Percentiles rank a stretch among this genome's conserved stretches.
Conservation (phyloP, 805 yeast genomes). For the Kregervanrija fluxuum region DNA sequence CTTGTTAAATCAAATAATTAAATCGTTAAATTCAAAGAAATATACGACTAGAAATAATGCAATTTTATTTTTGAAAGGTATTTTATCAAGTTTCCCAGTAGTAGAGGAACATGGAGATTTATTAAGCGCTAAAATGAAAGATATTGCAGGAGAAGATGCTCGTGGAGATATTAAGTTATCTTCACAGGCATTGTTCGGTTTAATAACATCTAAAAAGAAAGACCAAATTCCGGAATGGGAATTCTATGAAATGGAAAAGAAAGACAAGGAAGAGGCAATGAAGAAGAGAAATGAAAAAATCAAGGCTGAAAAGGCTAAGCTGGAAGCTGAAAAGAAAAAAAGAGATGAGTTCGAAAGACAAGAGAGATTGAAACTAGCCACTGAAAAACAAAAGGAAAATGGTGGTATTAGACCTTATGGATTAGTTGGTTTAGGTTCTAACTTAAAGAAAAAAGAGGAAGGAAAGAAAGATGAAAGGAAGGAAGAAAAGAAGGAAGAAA, state of each 20-base stretch:
- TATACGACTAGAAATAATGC: slow-evolving; percentile 79
- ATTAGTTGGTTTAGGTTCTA: slow-evolving; percentile 16
- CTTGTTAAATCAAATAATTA: slow-evolving; percentile 36
- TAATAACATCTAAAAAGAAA: slow-evolving; percentile 46
- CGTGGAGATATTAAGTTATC: slow-evolving; percentile 81
- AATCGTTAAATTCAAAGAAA: slow-evolving; percentile 41
- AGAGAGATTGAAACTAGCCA: background rate
- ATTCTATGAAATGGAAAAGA: slow-evolving; percentile 43
- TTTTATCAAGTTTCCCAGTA: slow-evolving; percentile 54
- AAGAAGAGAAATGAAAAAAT: slow-evolving; percentile 14
- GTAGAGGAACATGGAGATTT: slow-evolving; percentile 58
- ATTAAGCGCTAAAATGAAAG: slow-evolving; percentile 40
- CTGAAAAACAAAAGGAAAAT: background rate
- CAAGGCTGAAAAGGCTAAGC: slow-evolving; percentile 14
- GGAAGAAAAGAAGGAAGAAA: background rate
- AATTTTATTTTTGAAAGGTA: slow-evolving; percentile 64
- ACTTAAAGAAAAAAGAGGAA: background rate
- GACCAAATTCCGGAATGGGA: slow-evolving; percentile 50
- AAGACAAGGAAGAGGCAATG: slow-evolving; percentile 28
- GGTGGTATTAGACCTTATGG: slow-evolving; percentile 23
- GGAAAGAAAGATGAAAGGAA: background rate
- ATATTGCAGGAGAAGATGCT: slow-evolving; percentile 42
- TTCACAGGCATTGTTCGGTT: slow-evolving; percentile 63
- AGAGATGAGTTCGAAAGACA: slow-evolving; percentile 8
- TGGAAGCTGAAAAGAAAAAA: slow-evolving; percentile 13